Conservation (phyloP, 306 rosid species). For the Arachis hypogaea region DNA sequence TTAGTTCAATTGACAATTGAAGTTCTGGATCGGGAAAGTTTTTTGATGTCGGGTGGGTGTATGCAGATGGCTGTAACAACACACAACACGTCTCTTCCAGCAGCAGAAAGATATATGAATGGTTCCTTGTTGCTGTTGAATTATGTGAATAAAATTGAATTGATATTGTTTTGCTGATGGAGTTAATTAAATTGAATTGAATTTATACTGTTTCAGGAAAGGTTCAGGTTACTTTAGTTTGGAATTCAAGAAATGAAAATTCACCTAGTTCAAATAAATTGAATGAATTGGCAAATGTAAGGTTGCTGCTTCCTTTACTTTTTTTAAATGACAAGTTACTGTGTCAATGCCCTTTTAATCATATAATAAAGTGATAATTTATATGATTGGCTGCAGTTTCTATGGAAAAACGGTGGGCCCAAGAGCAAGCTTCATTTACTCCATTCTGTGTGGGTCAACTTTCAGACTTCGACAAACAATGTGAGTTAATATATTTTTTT, state of each 20-base stretch:
- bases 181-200: background rate
- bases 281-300: constrained; percentile 79
- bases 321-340: background rate
- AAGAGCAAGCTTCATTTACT: constrained; percentile 66
- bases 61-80: constrained; percentile 97
- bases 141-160: background rate
- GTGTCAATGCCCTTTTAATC: background rate
- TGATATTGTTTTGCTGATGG: constrained; percentile 19
- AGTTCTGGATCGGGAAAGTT: constrained; percentile 22
- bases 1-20: constrained; percentile 18
- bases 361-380: constrained; percentile 28
- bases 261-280: constrained; percentile 67
- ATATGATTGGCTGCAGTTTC: constrained; percentile 57
- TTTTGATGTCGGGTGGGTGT: constrained; percentile 25
- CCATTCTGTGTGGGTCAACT: constrained; percentile 97
- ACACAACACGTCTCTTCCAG: constrained; percentile 77
- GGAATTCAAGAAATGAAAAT: constrained; percentile 89
- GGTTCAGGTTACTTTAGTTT: constrained; percentile 90
- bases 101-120: constrained; percentile 76
- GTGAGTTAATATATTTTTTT: constrained; percentile 56
- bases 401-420: constrained; percentile 92
- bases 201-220: constrained; percentile 63
- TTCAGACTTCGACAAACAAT: constrained; percentile 91
- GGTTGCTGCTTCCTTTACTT: constrained; percentile 31
- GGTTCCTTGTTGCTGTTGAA: constrained; percentile 52